Evolutionary conservation across 768 basidiomycete species (phyloP).

Genomic region (Boletus reticuloceps): DNA sequence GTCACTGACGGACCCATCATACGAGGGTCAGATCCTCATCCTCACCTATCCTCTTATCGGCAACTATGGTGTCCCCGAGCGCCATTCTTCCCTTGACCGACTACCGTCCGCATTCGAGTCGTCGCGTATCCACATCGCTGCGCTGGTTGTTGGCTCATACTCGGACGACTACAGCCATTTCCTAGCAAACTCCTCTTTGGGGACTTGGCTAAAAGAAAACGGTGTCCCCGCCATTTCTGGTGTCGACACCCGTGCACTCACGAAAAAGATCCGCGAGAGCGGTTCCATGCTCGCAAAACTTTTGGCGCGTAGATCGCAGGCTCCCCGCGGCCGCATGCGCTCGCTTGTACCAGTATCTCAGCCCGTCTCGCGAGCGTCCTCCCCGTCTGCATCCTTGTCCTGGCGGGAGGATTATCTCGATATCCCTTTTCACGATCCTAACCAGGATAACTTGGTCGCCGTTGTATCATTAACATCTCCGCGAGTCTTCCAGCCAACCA

Average conservation of each 20-base stretch:
- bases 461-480: constrained; percentile 75
- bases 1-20: constrained; percentile 97
- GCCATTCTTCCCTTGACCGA: constrained; percentile 46
- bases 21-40: constrained; percentile 96
- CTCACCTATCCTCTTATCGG: constrained; percentile 96
- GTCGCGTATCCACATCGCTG: constrained; percentile 89
- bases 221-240: constrained; percentile 93
- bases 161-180: constrained; percentile 94
- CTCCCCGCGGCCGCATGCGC: constrained; percentile 37
- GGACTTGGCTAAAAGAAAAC: constrained; percentile 93
- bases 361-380: constrained; percentile 47
- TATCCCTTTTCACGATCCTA: constrained; percentile 85
- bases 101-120: constrained; percentile 88
- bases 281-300: constrained; percentile 90
- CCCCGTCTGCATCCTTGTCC: constrained; percentile 48
- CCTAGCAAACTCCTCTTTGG: constrained; percentile 84
- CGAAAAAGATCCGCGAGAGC: constrained; percentile 93
- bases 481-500: constrained; percentile 62
- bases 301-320: constrained; percentile 57
- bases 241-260: constrained; percentile 93
- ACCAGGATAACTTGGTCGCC: constrained; percentile 86
- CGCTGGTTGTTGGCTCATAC: constrained; percentile 90
- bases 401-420: constrained; percentile 88
- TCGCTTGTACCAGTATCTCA: constrained; percentile 36
- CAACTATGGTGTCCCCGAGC: constrained; percentile 93